Conservation (phyloP, 108 stramenopile species). For the Cylindrotheca fusiformis region DNA sequence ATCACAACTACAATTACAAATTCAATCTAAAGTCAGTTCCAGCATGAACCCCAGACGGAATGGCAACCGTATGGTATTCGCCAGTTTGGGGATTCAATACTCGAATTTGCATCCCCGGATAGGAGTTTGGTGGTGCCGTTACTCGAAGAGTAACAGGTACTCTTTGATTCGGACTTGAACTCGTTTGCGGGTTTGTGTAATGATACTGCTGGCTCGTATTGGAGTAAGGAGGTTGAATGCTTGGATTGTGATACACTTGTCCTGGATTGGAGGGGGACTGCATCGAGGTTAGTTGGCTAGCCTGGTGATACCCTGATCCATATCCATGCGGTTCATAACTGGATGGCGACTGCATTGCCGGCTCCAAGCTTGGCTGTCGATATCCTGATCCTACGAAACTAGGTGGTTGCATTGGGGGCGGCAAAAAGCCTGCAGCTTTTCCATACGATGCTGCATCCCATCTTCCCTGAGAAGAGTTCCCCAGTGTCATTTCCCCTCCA, state of each 20-base stretch:
- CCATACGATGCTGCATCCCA: conserved; percentile 24
- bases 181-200: not conserved
- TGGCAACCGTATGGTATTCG: conserved; percentile 39
- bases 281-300: not conserved
- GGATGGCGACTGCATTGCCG: not conserved
- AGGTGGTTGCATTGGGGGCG: not conserved
- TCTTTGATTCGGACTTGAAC: not conserved
- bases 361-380: not conserved
- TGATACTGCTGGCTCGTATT: not conserved
- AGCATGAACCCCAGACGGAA: conserved; percentile 59
- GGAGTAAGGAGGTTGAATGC: not conserved
- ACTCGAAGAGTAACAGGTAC: conserved; percentile 42
- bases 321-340: not conserved
- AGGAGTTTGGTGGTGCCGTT: conserved; percentile 52
- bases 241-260: not conserved
- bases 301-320: not conserved
- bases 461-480: conserved; percentile 9
- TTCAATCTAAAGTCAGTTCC: conserved; percentile 36
- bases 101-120: conserved; percentile 58
- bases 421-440: not conserved
- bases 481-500: conserved; percentile 16
- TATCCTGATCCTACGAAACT: not conserved
- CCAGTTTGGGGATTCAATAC: conserved; percentile 59
- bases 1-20: too few relatives aligned
- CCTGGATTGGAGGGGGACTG: not conserved